A percentile compares a stretch with the other conserved stretches of the same genome.
These are phyloP conservation scores for Torrubiellomyces zombiae DNA, from an alignment of 2,329 filamentous ascomycete genomes.

Conservation along the genomic window DNA sequence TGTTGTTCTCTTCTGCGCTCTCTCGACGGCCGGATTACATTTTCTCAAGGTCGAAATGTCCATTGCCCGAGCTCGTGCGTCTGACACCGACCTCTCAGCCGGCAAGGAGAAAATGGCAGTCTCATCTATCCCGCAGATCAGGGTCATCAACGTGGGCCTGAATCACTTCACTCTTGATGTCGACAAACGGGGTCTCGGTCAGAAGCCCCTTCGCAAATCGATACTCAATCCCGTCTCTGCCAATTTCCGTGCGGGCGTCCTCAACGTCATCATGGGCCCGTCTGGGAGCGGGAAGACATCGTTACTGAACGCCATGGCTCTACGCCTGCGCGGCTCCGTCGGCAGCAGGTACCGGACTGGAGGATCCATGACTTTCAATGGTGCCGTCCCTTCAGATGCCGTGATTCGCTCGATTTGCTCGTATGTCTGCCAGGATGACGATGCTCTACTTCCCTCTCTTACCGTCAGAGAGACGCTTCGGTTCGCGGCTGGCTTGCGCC, in stretches of 20 bases:
- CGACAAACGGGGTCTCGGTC: conserved; percentile 41
- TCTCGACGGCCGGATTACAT: conserved; percentile 44
- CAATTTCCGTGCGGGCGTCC: conserved; percentile 47
- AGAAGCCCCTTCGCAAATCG: conserved; percentile 32
- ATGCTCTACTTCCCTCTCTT: conserved; percentile 55
- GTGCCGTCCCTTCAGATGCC: conserved; percentile 45
- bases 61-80: conserved; percentile 43
- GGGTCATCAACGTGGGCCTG: conserved; percentile 48
- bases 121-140: conserved; percentile 31
- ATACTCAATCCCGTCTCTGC: conserved; percentile 53
- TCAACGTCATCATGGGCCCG: conserved; percentile 70
- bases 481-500: conserved; percentile 53
- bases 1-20: conserved; percentile 41
- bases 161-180: conserved; percentile 47
- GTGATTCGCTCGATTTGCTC: conserved; percentile 59
- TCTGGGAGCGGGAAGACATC: conserved; percentile 66
- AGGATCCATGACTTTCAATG: conserved; percentile 55
- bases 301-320: conserved; percentile 55
- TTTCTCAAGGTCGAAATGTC: conserved; percentile 53
- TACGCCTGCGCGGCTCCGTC: conserved; percentile 44
- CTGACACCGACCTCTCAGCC: conserved; percentile 45
- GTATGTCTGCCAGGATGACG: conserved; percentile 65
- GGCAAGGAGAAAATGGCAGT: conserved; percentile 54
- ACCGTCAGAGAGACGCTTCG: conserved; percentile 60
- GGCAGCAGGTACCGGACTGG: conserved; percentile 43